Conservation (phyloP, 805 yeast genomes). For the Suhomyces xylopsoci region DNA sequence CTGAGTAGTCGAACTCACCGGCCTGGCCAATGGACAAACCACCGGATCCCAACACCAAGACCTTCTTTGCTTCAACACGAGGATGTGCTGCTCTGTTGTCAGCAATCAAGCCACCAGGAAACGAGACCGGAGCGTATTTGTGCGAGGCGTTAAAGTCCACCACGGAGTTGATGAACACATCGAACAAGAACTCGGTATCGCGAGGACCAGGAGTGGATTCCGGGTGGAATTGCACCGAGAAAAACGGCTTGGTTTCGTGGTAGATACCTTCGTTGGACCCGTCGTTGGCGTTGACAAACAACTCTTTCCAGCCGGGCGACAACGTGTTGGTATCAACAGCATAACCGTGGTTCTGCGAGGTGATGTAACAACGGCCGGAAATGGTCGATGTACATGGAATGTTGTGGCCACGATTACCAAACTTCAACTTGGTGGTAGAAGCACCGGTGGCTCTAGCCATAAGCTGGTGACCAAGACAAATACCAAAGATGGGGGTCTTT, state of each 20-base stretch:
- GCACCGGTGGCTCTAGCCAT: constrained; percentile 96
- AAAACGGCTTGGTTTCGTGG: constrained; percentile 80
- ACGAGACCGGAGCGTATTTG: constrained; percentile 64
- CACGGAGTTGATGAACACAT: constrained; percentile 84
- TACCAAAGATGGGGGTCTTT: constrained; percentile 92
- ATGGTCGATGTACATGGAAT: constrained; percentile 89
- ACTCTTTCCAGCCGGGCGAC: constrained; percentile 81
- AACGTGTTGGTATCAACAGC: constrained; percentile 88
- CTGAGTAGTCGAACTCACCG: constrained; percentile 98
- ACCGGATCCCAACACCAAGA: constrained; percentile 93
- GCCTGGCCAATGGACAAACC: constrained; percentile 99
- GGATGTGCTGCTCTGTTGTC: constrained; percentile 79
- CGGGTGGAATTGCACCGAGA: constrained; percentile 99
- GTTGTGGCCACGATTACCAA: constrained; percentile 99
- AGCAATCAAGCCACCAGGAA: constrained; percentile 84
- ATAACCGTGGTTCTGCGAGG: constrained; percentile 98
- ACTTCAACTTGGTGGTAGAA: constrained; percentile 83
- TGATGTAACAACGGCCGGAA: constrained; percentile 95
- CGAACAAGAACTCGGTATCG: constrained; percentile 96
- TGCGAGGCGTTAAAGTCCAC: constrained; percentile 59
- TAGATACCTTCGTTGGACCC: constrained; percentile 98
- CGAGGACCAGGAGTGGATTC: constrained; percentile 99
- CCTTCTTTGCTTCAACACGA: constrained; percentile 81
- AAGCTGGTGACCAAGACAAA: constrained; percentile 97
- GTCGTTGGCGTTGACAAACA: constrained; percentile 94